A percentile compares a stretch with the other conserved stretches of the same genome.
phyloP scores from a whole-genome alignment of 1,284 basidiomycete species.

The Moesziomyces sp. region DNA sequence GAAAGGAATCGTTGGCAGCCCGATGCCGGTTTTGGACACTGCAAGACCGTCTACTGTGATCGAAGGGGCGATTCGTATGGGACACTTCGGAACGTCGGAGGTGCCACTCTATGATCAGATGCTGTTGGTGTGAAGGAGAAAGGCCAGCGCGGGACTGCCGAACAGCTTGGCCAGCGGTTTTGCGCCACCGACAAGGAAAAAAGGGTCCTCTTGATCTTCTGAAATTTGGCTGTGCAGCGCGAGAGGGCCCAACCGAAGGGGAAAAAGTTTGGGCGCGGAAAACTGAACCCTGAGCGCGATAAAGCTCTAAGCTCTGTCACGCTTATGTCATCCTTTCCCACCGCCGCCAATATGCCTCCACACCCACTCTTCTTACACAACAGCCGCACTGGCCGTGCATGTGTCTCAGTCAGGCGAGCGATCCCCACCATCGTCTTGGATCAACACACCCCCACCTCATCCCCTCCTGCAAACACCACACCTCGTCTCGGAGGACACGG shows the following conservation, averaged over 20 bases:
- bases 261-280: slow-evolving; percentile 19
- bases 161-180: too few species aligned
- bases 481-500: too few species aligned
- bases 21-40: too few species aligned
- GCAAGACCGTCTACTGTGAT: too few species aligned
- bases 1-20: too few species aligned
- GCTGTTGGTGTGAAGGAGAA: not conserved
- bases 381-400: not conserved
- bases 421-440: not conserved
- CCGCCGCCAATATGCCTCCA: slow-evolving; percentile 20
- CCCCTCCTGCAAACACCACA: too few species aligned
- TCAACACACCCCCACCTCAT: not conserved
- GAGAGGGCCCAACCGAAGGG: not conserved
- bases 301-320: slow-evolving; percentile 16
- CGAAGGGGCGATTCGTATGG: too few species aligned
- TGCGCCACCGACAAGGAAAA: not conserved
- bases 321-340: slow-evolving; percentile 4
- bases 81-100: too few species aligned
- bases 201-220: not conserved
- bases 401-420: too few species aligned
- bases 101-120: too few species aligned
- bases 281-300: slow-evolving; percentile 26
- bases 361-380: slow-evolving; percentile 8
- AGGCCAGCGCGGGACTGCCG: too few species aligned
- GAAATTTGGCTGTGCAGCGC: not conserved